A percentile compares a stretch with the other conserved stretches of the same genome.
These are phyloP conservation scores for Penstemon barbatus DNA, from an alignment of 257 asterid species.

Conservation along the genomic window DNA sequence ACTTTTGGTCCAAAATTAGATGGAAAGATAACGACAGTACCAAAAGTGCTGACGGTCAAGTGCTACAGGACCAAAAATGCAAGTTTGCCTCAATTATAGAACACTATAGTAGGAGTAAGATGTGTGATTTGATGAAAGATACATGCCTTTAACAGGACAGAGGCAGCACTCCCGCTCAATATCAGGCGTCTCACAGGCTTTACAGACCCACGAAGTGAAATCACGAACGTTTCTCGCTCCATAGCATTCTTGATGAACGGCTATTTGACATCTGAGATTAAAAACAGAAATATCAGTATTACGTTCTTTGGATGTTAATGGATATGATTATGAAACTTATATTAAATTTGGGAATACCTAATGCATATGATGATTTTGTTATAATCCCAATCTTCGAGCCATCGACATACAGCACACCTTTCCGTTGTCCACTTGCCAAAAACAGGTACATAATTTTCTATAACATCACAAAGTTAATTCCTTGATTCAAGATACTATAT, in stretches of 20 bases:
- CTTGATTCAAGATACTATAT: slow-evolving; percentile 18
- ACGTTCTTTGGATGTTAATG: slow-evolving; percentile 12
- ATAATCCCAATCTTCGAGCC: slow-evolving; percentile 99
- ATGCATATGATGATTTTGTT: slow-evolving; percentile 83
- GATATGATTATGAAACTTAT: not conserved
- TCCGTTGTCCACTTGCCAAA: slow-evolving; percentile 95
- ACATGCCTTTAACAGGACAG: slow-evolving; percentile 96
- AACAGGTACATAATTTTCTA: slow-evolving; percentile 92
- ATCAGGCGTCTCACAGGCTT: slow-evolving; percentile 95
- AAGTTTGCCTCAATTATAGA: not conserved
- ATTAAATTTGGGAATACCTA: slow-evolving; percentile 41
- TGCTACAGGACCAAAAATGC: too few species aligned
- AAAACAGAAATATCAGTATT: slow-evolving; percentile 27
- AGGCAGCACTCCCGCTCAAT: slow-evolving; percentile 96
- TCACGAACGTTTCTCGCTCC: slow-evolving; percentile 94
- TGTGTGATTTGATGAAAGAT: slow-evolving; percentile 12
- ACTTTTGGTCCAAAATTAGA: too few species aligned
- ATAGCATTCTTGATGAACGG: slow-evolving; percentile 99
- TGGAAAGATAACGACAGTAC: too few species aligned
- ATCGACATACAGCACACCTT: slow-evolving; percentile 99
- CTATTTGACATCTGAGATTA: slow-evolving; percentile 86
- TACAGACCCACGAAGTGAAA: slow-evolving; percentile 98
- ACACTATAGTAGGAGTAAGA: slow-evolving; percentile 6
- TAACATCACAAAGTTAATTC: slow-evolving; percentile 29
- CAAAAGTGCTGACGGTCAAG: too few species aligned